Base-by-base conservation (phyloP, 345 rosid genomes). In the Gossypium sturtianum region DNA sequence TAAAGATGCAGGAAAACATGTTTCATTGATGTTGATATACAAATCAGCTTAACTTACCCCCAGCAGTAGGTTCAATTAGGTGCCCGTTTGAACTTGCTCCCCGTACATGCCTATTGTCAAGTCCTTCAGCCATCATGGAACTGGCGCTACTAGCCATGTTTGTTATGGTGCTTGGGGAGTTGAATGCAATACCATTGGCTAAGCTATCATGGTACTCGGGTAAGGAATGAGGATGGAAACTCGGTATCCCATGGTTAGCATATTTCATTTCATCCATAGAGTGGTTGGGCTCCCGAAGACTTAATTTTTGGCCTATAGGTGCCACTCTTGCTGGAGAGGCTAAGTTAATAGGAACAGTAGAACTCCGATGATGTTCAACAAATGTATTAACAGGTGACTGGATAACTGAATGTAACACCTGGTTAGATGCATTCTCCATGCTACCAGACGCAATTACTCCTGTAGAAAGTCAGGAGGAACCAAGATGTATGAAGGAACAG, bases 221-320 rank as follows among this genome's bases (percentile, higher is more conserved):
- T 23, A 91, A 81, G 44, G 98, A 90, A 85, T 81, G 91, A 77
- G 91, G 92, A 85, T 87, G 90, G 75, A 91, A 84, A 82, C 78
- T 84, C 45, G 84, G 86, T 58, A 83, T 17, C 75, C 84, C 79
- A 75, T 81, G 93, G 68, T 74, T 82, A 75, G 83, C 87, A 79
- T 81, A 82, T 78, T 82, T 86, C 71, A 86, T 53, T 64, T 86
- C 92, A 79, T 86, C 92, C 74, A 74, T 75, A 48, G 84, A 67
- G 61, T 78, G 81, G 73, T 80, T 85, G 76, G 86, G 84, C 78
- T 87, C 90, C 75, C 75, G 81, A 79, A 87, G 76, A 70, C 89
- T 87, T 76, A 81, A 63, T 71, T 84, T 89, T 73, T 78, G 88
- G 85, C 90, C 85, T 71, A 86, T 73, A 68, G 96, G 79, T 57